Base-by-base conservation (phyloP, 1,139 yeast genomes). In the Blastobotrys arbuscula region DNA sequence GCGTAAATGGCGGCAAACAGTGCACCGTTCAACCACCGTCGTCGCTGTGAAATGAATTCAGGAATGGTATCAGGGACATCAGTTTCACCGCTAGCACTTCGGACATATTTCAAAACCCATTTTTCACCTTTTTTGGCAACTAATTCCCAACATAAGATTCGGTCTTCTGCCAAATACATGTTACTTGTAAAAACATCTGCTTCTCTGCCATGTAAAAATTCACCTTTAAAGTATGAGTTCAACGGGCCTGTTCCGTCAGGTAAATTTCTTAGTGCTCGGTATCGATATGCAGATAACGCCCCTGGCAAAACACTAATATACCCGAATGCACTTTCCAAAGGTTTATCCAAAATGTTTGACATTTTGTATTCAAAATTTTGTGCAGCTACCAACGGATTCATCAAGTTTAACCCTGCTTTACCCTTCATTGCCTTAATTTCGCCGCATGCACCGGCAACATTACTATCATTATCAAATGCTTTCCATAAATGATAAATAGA, bases 1-100 rank as follows among this genome's bases (percentile, higher is more conserved):
- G 97, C 82, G 63, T 84, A 92, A 51, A 92, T 71, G 0, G 97
- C 97, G 1, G 98, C 97, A 70, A 92, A 92, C 62, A 90, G 81
- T 0, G 98, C 96, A 70, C 98, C 98, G 66, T 92, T 92, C 49
- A 92, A 79, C 98, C 98, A 92, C 71, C 98, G 81, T 71, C 98
- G 80, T 72, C 98, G 81, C 69, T 92, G 98, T 15, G 95, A 82
- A 51, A 92, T 81, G 63, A 92, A 90, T 65, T 92, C 98, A 0
- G 97, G 79, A 42, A 90, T 75, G 5, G 81, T 74, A 63, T 90
- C 97, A 2, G 98, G 98, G 44, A 92, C 97, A 76, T 92, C 98
- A 0, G 98, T 92, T 64, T 90, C 97, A 58, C 97, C 98, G 24
- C 86, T 84, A 1, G 97, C 97, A 67, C 81, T 86, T 60, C 86